phyloP scores from a whole-genome alignment of 768 basidiomycete species.

The Naganishia vishniacii region DNA sequence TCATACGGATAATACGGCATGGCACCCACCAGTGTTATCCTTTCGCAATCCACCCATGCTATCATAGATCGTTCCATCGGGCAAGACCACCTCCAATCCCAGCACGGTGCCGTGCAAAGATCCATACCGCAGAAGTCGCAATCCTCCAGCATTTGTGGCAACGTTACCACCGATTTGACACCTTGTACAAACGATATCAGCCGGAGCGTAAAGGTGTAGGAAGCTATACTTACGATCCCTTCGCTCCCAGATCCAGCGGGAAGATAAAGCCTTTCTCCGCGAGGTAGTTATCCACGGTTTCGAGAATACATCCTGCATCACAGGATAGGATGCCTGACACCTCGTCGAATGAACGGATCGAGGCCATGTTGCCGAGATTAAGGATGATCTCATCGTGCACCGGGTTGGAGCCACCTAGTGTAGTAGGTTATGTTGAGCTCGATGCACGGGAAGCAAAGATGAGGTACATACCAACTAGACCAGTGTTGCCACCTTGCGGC shows the following conservation, averaged over 20 bases:
- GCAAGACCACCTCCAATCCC: conserved; percentile 89
- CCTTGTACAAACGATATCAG: not conserved
- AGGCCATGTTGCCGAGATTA: conserved; percentile 73
- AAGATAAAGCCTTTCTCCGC: conserved; percentile 86
- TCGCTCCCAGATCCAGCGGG: conserved; percentile 91
- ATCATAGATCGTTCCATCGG: conserved; percentile 86
- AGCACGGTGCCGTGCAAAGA: conserved; percentile 90
- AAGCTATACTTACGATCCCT: conserved; percentile 60
- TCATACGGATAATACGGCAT: not conserved
- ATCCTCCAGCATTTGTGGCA: conserved; percentile 95
- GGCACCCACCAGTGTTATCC: conserved; percentile 71
- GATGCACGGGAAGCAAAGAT: too few relatives aligned
- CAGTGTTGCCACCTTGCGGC: conserved; percentile 97
- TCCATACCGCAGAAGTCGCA: conserved; percentile 87
- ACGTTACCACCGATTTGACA: conserved; percentile 98
- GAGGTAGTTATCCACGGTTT: conserved; percentile 78
- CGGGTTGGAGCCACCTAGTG: conserved; percentile 69
- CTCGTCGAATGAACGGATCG: conserved; percentile 52
- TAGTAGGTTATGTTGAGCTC: not conserved
- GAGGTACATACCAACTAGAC: conserved; percentile 71
- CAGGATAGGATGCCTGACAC: conserved; percentile 73
- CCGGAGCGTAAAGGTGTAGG: not conserved
- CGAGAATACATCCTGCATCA: conserved; percentile 90
- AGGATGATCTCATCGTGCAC: conserved; percentile 80
- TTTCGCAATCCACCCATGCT: conserved; percentile 83